Evolutionary conservation across 108 stramenopile genomes (phyloP).

Genomic region (Conticribra guillardii): DNA sequence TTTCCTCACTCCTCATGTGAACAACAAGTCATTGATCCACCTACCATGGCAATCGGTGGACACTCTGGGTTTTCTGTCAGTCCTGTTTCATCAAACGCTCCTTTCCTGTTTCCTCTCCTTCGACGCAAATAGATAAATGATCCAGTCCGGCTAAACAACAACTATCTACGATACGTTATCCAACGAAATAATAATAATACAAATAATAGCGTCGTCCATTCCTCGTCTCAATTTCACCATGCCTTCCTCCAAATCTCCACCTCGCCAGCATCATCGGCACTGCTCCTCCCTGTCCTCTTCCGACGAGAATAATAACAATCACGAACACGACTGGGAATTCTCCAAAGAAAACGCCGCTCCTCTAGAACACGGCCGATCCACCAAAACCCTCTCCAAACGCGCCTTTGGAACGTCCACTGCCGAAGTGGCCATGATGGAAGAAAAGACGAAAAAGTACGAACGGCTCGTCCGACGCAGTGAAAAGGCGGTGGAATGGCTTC

Average conservation of each 20-base stretch:
- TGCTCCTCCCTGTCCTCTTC: not conserved
- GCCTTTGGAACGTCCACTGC: slow-evolving; percentile 33
- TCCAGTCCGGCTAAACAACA: too few species aligned
- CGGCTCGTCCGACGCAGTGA: slow-evolving; percentile 66
- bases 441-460: slow-evolving; percentile 62
- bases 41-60: too few species aligned
- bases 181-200: too few species aligned
- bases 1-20: too few species aligned
- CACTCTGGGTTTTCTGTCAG: too few species aligned
- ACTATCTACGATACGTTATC: too few species aligned
- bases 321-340: slow-evolving; percentile 66
- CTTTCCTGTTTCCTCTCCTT: too few species aligned
- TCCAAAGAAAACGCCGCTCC: slow-evolving; percentile 88
- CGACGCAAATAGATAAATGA: too few species aligned
- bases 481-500: slow-evolving; percentile 44
- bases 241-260: not conserved
- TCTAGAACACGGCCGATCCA: slow-evolving; percentile 74
- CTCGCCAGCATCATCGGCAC: not conserved
- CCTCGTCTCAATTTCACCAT: too few species aligned
- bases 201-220: too few species aligned
- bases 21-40: too few species aligned
- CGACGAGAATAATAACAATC: not conserved
- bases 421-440: slow-evolving; percentile 18
- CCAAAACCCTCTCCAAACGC: slow-evolving; percentile 48
- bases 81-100: too few species aligned